Conservation (phyloP, 495 filamentous ascomycete species). For the Xylaria scruposa region DNA sequence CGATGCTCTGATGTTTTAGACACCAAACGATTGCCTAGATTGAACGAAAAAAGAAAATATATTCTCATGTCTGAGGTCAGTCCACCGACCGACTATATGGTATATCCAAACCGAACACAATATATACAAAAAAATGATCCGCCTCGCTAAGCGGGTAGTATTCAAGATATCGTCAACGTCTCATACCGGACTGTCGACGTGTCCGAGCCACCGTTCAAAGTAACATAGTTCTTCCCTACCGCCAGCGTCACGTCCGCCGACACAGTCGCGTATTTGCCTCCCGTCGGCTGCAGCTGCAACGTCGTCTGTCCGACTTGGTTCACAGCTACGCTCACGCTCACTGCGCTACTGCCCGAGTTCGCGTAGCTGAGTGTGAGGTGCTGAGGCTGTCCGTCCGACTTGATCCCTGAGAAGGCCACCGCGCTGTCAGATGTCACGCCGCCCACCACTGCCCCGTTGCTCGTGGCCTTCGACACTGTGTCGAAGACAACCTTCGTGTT, state of each 20-base stretch:
- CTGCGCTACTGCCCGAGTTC: constrained; percentile 29
- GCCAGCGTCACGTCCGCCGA: constrained; percentile 31
- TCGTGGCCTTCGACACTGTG: constrained; percentile 35
- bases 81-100: neutral
- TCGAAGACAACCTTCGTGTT: constrained; percentile 40
- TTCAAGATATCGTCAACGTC: constrained; percentile 28
- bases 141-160: neutral
- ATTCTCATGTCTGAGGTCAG: neutral
- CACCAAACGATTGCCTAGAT: neutral
- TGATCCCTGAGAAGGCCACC: constrained; percentile 43
- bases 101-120: neutral
- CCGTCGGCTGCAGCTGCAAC: constrained; percentile 31
- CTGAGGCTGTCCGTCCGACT: constrained; percentile 28
- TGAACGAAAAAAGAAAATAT: neutral
- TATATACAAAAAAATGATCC: neutral
- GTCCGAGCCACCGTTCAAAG: constrained; percentile 38
- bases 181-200: constrained; percentile 31
- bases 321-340: constrained; percentile 34
- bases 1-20: neutral
- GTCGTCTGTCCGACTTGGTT: constrained; percentile 36
- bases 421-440: constrained; percentile 34
- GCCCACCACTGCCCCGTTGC: constrained; percentile 46
- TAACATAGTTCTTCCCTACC: constrained; percentile 43
- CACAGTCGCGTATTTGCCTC: constrained; percentile 31
- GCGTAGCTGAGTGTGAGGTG: constrained; percentile 35